Base-by-base conservation (phyloP, 1,284 basidiomycete species). In the Leccinum subrobustum region DNA sequence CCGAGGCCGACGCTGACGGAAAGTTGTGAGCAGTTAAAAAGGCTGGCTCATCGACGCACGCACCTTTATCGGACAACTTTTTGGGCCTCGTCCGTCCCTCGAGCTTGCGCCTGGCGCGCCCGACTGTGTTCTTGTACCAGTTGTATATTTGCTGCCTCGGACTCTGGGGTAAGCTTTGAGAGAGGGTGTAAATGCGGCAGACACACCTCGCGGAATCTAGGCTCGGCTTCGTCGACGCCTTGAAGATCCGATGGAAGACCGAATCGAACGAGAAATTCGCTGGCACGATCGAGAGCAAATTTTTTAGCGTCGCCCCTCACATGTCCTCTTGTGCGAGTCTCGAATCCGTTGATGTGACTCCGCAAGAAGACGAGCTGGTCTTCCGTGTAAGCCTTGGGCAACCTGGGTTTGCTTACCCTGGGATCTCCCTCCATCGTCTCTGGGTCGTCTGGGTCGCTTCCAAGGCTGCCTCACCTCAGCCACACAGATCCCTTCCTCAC, bases 121-220 rank as follows among this genome's bases (percentile, higher is more conserved):
- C 84, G 56, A 84, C 79, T 12, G 84, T 85, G 68, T 86, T 86
- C 74, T 86, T 86, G 74, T 84, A 86, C 84, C 84, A 86, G 64
- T 86, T 86, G 73, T 86, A 86, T 61, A 86, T 83, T 81, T 85
- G 83, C 84, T 85, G 44, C 7, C 3, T 27, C 31, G 16, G 27
- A 18, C 42, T 44, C 18, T 48, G 35, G 9, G 20, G 20, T 20
- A 20, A 20, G 20, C 20, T 20, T 20, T 20, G 20, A 5, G 47
- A 4, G 31, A 7, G 14, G 12, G 23, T 14, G n/a, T 23, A 2
- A 1, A 4, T 8, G 23, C 20, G 16, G 11, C n/a, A 11, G 6
- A 52, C 65, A 14, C 62, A 82, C 83, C 79, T 86, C 84, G 64
- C 80, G 81, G 68, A 85, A 85, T 56, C 81, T 75, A 27, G 23